Conservation (phyloP, 176 grass and related monocot genomes). For the Echinochloa phyllopogon region DNA sequence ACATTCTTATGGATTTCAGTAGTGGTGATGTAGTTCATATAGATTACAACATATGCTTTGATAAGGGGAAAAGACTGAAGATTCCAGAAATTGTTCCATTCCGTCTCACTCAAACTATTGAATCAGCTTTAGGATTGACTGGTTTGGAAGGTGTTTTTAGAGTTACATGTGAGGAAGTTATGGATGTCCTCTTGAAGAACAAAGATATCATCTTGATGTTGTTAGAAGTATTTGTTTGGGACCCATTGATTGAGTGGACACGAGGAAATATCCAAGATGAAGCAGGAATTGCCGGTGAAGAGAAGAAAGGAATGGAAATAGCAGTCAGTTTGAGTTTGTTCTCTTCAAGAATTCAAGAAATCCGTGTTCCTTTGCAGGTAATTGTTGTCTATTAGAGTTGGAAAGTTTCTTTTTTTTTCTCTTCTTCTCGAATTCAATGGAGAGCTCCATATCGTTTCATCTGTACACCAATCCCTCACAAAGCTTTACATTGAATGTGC, state of each 20-base stretch:
- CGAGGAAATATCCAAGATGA: conserved; percentile 92
- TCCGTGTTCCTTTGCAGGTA: conserved; percentile 97
- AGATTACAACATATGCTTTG: conserved; percentile 99
- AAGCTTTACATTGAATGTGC: background rate
- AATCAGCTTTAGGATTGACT: conserved; percentile 90
- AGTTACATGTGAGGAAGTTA: conserved; percentile 81
- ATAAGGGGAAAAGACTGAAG: conserved; percentile 96
- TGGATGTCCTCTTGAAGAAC: conserved; percentile 78
- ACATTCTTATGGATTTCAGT: conserved; percentile 95
- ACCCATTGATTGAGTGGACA: conserved; percentile 95
- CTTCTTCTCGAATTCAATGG: background rate
- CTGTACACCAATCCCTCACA: background rate
- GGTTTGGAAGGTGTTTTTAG: conserved; percentile 87
- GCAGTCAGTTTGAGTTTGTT: conserved; percentile 99
- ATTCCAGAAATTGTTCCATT: conserved; percentile 99
- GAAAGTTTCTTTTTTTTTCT: background rate
- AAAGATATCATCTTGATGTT: conserved; percentile 99
- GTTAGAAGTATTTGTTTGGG: conserved; percentile 97
- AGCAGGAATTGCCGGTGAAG: conserved; percentile 90
- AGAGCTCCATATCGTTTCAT: background rate
- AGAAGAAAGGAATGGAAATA: conserved; percentile 98
- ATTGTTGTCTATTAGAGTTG: conserved; percentile 37
- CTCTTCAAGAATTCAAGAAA: conserved; percentile 95
- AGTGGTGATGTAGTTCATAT: conserved; percentile 94
- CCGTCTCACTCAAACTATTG: conserved; percentile 93